Base-by-base conservation (phyloP, 495 filamentous ascomycete species). In the Aspergillus hancockii region DNA sequence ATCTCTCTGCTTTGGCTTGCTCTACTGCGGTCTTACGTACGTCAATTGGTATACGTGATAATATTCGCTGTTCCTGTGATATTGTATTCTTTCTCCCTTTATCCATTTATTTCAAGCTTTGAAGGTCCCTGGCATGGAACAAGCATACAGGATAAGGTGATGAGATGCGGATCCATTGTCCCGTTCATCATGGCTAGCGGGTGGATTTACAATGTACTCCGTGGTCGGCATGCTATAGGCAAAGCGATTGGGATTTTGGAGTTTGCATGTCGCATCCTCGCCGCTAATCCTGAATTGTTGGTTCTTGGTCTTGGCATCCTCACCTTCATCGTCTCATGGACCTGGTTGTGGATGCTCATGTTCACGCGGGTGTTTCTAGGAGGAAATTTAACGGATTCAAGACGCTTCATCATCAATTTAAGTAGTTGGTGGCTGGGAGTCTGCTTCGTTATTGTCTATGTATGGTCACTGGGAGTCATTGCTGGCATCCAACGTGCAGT, bases 321-420 rank as follows among this genome's bases (percentile, higher is more conserved):
- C n/a, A 80, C 77, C 10, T 77, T 81, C 34, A 86, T 96, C 43
- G 87, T 95, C 10, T 75, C 83, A 8, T 98, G 93, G 90, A 96
- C 92, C 2, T 98, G 94, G 94, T 64, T 89, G 10, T 98, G 94
- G 94, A 84, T 98, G 68, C 83, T 86, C 64, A 97, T 98, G 94
- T 98, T 98, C 72, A 94, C 91, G 3, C 83, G 92, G 25, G 85
- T 98, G 46, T 98, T 98, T 71, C 84, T 97, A 41, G 90, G 88
- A 19, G 94, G 92, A 4, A 89, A 90, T 68, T 81, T 91, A 59
- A 81, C 85, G 9, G 81, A 69, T 43, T 79, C 75, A 18, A 72
- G 81, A 16, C 81, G 80, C 9, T 97, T 92, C 67, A 81, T 95
- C 63, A 89, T 97, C 66, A 88, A 93, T 70, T 75, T 86, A 18